Evolutionary conservation across 345 rosid species (phyloP).

Genomic region (Populus euphratica): DNA sequence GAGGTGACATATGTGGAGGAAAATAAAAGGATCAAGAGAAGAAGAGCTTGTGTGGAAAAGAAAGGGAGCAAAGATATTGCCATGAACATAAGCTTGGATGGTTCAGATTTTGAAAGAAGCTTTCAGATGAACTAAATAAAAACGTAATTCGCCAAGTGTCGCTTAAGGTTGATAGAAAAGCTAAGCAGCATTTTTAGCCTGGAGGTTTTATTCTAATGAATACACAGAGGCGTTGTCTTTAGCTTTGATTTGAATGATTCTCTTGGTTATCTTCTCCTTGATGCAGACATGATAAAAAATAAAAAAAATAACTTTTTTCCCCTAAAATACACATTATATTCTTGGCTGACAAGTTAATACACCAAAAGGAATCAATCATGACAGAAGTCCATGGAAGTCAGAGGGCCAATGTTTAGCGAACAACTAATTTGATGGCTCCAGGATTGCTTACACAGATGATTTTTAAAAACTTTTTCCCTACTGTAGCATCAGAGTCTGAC

Average conservation of each 20-base stretch:
- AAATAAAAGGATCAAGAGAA: constrained; percentile 23
- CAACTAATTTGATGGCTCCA: constrained; percentile 16
- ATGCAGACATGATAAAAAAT: background rate
- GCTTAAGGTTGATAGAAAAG: constrained; percentile 21
- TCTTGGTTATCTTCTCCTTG: constrained; percentile 9
- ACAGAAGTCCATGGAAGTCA: constrained; percentile 15
- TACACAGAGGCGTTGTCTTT: constrained; percentile 18
- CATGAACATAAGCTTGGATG: constrained; percentile 30
- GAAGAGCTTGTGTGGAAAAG: constrained; percentile 11
- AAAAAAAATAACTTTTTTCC: background rate
- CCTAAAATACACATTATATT: background rate
- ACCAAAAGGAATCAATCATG: constrained; percentile 9
- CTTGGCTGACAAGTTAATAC: background rate
- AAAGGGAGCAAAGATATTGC: constrained; percentile 19
- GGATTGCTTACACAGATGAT: constrained; percentile 1
- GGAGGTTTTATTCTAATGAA: constrained; percentile 20
- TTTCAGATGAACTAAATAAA: constrained; percentile 7
- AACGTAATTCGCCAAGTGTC: background rate
- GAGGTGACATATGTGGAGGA: constrained; percentile 19
- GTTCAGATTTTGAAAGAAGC: background rate
- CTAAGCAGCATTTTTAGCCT: constrained; percentile 8
- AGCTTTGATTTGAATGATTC: constrained; percentile 27
- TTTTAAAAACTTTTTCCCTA: background rate
- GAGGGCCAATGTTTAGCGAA: constrained; percentile 2
- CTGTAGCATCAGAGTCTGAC: background rate